Percentiles rank a stretch among this genome's conserved stretches.
Conservation (phyloP, 768 basidiomycete species). For the Kwoniella mangroviensis region DNA sequence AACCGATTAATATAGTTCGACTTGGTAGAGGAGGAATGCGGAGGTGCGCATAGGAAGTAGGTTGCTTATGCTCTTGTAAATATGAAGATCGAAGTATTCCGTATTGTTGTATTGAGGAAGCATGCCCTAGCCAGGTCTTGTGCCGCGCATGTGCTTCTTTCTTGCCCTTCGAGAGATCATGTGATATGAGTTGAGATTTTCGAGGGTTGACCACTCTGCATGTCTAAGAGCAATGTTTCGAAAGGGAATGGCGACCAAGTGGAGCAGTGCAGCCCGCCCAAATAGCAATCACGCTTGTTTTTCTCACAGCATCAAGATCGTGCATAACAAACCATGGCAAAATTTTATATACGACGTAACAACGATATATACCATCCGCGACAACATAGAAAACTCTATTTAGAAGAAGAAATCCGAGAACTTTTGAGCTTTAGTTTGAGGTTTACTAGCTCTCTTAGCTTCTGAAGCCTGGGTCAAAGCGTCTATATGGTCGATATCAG, state of each 20-base stretch:
- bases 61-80: not conserved
- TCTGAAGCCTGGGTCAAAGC: conserved; percentile 25
- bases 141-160: no score
- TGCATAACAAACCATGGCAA: not conserved
- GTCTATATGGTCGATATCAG: conserved; percentile 32
- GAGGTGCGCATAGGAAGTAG: conserved; percentile 16
- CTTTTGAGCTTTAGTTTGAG: conserved; percentile 23
- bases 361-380: not conserved
- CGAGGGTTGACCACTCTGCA: no score
- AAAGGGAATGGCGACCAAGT: no score
- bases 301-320: no score
- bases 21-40: conserved; percentile 29
- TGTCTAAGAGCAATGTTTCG: no score
- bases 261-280: no score
- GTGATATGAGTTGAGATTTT: no score
- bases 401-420: conserved; percentile 37
- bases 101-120: not conserved
- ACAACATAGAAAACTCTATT: conserved; percentile 19
- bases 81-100: not conserved
- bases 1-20: conserved; percentile 23
- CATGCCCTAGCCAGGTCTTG: no score
- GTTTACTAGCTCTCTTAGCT: conserved; percentile 19
- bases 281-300: no score
- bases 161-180: no score
- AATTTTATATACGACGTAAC: not conserved